Evolutionary conservation across 257 asterid species (phyloP).

Genomic region (Echites panduratus): DNA sequence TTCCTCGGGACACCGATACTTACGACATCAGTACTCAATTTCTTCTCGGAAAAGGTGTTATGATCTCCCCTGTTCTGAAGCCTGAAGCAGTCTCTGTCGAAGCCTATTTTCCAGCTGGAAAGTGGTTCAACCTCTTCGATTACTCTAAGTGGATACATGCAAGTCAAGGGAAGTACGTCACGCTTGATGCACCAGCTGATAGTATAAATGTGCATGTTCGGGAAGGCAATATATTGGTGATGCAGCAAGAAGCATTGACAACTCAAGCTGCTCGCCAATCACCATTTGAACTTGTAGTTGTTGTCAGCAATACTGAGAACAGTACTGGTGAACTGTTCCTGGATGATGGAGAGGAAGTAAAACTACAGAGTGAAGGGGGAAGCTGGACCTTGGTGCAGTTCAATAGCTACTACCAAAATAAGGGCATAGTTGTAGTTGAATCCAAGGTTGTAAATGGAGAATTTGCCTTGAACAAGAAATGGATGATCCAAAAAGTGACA

Average conservation of each 20-base stretch:
- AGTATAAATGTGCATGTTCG: constrained; percentile 31
- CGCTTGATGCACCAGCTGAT: constrained; percentile 35
- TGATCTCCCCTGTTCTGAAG: constrained; percentile 41
- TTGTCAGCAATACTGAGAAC: constrained; percentile 24
- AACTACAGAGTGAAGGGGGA: constrained; percentile 27
- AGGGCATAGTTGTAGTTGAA: constrained; percentile 17
- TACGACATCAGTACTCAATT: constrained; percentile 40
- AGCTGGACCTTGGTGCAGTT: constrained; percentile 33
- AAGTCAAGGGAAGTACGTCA: constrained; percentile 23
- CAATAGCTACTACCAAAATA: constrained; percentile 14
- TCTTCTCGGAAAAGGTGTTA: constrained; percentile 40
- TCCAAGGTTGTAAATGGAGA: constrained; percentile 30
- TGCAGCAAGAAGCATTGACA: constrained; percentile 45
- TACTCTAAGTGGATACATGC: constrained; percentile 18
- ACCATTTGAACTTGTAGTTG: constrained; percentile 36
- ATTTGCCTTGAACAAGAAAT: constrained; percentile 26
- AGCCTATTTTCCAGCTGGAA: constrained; percentile 43
- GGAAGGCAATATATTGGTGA: constrained; percentile 38
- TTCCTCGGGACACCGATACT: constrained; percentile 33
- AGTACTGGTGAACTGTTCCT: constrained; percentile 38
- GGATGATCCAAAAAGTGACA: constrained; percentile 29
- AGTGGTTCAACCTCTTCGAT: constrained; percentile 43
- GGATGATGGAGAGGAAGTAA: constrained; percentile 40
- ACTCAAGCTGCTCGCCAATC: constrained; percentile 32
- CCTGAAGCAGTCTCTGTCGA: constrained; percentile 27